phyloP scores from a whole-genome alignment of 2,329 filamentous ascomycete genomes.

The Gaeumannomyces sp. region DNA sequence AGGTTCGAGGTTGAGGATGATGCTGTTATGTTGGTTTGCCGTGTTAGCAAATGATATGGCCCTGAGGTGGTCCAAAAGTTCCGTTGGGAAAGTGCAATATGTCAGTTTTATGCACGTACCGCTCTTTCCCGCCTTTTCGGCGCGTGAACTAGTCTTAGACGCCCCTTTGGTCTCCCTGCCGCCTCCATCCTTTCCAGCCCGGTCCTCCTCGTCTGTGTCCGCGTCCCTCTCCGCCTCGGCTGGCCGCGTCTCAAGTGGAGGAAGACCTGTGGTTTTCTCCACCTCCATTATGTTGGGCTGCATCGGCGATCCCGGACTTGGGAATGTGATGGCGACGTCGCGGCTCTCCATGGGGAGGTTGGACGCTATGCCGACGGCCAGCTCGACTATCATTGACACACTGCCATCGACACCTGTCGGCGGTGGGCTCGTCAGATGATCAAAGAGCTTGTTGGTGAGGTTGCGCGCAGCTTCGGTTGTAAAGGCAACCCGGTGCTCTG shows the following conservation, averaged over 20 bases:
- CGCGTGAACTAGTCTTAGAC: not conserved
- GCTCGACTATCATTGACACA: conserved; percentile 85
- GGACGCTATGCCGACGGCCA: conserved; percentile 77
- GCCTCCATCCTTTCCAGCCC: conserved; percentile 30
- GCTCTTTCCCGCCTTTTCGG: conserved; percentile 30
- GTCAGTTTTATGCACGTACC: conserved; percentile 5
- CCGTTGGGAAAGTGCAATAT: not conserved
- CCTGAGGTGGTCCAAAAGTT: not conserved
- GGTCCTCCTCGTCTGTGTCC: conserved; percentile 31
- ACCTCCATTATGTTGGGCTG: conserved; percentile 76
- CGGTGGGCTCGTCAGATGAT: conserved; percentile 69
- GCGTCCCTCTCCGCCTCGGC: conserved; percentile 32
- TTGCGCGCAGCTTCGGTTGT: conserved; percentile 63
- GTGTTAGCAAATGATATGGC: not conserved
- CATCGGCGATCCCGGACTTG: conserved; percentile 67
- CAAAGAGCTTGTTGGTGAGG: conserved; percentile 63
- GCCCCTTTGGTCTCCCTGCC: conserved; percentile 26
- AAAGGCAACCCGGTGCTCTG: conserved; percentile 61
- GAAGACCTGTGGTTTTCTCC: conserved; percentile 61
- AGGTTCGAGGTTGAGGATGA: conserved; percentile 18
- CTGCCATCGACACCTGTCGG: conserved; percentile 80
- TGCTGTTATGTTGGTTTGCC: conserved; percentile 2
- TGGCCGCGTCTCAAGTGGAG: conserved; percentile 45
- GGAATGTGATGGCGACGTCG: conserved; percentile 83
- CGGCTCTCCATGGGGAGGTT: conserved; percentile 87